phyloP scores from a whole-genome alignment of 805 yeast genomes.

The Ogataea parapolymorpha region DNA sequence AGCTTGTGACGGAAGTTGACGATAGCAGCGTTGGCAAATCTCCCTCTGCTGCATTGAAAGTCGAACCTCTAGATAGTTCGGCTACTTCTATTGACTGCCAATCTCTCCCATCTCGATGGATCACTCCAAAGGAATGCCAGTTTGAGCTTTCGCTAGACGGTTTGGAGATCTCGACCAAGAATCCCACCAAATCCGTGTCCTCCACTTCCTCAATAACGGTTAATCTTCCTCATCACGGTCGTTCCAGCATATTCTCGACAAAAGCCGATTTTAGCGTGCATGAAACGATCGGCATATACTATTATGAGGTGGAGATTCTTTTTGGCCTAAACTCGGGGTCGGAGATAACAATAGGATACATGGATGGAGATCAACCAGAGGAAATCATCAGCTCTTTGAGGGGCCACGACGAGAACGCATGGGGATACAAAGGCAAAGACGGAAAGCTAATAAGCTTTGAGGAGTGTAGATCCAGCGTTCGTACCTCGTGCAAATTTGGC shows the following conservation, averaged over 20 bases:
- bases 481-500: constrained; percentile 45
- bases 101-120: constrained; percentile 29
- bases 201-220: constrained; percentile 6
- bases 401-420: constrained; percentile 45
- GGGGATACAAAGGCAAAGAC: constrained; percentile 53
- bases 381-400: constrained; percentile 37
- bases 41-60: constrained; percentile 6
- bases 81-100: background rate
- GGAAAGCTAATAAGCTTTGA: constrained; percentile 41
- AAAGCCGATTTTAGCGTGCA: constrained; percentile 38
- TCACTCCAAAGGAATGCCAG: constrained; percentile 15
- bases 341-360: constrained; percentile 45
- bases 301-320: constrained; percentile 45
- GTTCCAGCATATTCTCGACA: constrained; percentile 22
- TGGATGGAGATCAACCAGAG: constrained; percentile 30
- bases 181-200: constrained; percentile 16
- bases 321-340: constrained; percentile 35
- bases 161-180: constrained; percentile 24
- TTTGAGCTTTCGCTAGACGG: constrained; percentile 24
- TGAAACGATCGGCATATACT: constrained; percentile 43
- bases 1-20: constrained; percentile 4
- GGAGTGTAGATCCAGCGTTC: constrained; percentile 33
- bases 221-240: constrained; percentile 10
- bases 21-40: constrained; percentile 12
- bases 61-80: background rate